Evolutionary conservation across 148 eudicot species (phyloP).

Genomic region (Dysphania ambrosioides): DNA sequence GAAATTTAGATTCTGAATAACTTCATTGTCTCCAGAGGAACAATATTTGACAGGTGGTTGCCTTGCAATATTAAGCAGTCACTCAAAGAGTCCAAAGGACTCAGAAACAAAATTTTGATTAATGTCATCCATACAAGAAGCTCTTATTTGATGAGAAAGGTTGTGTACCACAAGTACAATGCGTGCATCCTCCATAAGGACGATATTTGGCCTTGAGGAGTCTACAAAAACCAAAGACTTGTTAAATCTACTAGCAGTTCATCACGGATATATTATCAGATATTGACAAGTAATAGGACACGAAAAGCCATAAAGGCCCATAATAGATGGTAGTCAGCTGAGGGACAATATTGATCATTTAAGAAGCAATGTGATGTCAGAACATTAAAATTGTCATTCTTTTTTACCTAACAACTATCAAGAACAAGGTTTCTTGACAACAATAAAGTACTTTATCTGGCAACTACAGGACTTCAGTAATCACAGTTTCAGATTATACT

Average conservation of each 20-base stretch:
- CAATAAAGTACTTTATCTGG: background rate
- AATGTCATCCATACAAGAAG: slow-evolving; percentile 3
- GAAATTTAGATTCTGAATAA: background rate
- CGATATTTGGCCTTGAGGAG: slow-evolving; percentile 96
- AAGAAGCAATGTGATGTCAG: background rate
- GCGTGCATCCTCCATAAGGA: slow-evolving; percentile 89
- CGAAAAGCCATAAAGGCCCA: background rate
- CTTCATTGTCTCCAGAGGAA: background rate
- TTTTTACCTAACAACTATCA: no score
- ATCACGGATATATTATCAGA: background rate
- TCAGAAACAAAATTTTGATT: background rate
- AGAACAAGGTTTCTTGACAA: background rate
- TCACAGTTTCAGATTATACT: background rate
- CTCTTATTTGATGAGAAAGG: slow-evolving; percentile 81
- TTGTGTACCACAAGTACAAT: slow-evolving; percentile 81
- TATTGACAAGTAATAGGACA: background rate
- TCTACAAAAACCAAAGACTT: slow-evolving; percentile 35
- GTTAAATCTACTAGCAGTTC: background rate
- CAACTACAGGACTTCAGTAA: background rate
- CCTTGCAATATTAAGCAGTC: background rate
- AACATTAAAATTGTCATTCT: no score
- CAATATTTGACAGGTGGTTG: background rate
- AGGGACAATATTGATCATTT: slow-evolving; percentile 1
- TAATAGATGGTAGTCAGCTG: background rate
- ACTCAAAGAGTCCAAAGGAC: no score